These are phyloP conservation scores for Stylonectria norvegica DNA, from an alignment of 2,329 filamentous ascomycete species.

Conservation along the genomic window DNA sequence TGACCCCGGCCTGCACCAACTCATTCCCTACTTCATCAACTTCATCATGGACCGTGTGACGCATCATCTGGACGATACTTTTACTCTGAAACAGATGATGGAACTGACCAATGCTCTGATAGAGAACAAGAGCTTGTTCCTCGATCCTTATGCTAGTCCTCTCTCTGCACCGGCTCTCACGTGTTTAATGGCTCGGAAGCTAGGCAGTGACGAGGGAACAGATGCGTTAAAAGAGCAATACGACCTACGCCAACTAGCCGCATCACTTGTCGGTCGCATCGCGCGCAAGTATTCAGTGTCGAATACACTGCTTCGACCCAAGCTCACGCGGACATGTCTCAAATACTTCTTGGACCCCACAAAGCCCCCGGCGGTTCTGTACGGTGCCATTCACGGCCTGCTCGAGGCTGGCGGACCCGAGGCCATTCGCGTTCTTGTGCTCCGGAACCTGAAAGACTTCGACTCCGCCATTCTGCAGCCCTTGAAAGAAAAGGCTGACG, in stretches of 20 bases:
- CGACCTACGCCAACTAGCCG: slow-evolving; percentile 77
- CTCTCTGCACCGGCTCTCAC: slow-evolving; percentile 87
- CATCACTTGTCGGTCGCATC: slow-evolving; percentile 75
- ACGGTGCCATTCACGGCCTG: slow-evolving; percentile 80
- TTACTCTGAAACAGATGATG: slow-evolving; percentile 89
- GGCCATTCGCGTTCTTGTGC: slow-evolving; percentile 53
- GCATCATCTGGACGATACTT: slow-evolving; percentile 85
- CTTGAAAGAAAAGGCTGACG: slow-evolving; percentile 49
- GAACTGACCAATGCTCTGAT: slow-evolving; percentile 81
- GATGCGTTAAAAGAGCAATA: slow-evolving; percentile 64
- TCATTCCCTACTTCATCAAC: slow-evolving; percentile 93
- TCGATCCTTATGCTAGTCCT: slow-evolving; percentile 57
- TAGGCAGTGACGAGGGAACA: slow-evolving; percentile 58
- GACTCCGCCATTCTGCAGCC: slow-evolving; percentile 52
- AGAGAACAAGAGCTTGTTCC: slow-evolving; percentile 74
- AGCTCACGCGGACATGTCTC: slow-evolving; percentile 87
- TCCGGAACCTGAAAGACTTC: slow-evolving; percentile 54
- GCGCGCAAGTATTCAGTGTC: slow-evolving; percentile 76
- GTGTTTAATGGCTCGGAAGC: slow-evolving; percentile 74
- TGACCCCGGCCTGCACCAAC: slow-evolving; percentile 90
- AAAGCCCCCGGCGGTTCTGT: slow-evolving; percentile 79
- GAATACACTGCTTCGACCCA: slow-evolving; percentile 78
- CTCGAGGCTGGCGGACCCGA: slow-evolving; percentile 69
- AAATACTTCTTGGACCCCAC: slow-evolving; percentile 88
- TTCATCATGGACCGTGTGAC: slow-evolving; percentile 96